phyloP scores from a whole-genome alignment of 805 yeast genomes.

The Helenozyma rhizophorensis region DNA sequence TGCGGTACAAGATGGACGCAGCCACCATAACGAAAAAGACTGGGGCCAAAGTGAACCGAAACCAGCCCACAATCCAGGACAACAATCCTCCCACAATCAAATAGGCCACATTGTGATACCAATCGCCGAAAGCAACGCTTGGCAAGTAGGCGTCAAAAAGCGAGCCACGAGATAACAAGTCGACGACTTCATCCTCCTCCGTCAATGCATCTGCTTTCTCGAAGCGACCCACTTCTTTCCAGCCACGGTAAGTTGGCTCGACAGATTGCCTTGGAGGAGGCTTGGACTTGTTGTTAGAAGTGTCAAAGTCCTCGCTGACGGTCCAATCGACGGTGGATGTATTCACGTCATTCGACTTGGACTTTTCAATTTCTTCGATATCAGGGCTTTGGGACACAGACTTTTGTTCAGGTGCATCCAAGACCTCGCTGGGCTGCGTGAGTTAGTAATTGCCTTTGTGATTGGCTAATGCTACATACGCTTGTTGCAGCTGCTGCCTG shows the following conservation, averaged over 20 bases:
- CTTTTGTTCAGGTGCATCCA: slow-evolving; percentile 31
- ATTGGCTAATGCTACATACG: slow-evolving; percentile 7
- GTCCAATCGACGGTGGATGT: slow-evolving; percentile 18
- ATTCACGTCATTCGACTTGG: slow-evolving; percentile 2
- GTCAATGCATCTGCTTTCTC: slow-evolving; percentile 62
- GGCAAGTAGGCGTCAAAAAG: slow-evolving; percentile 73
- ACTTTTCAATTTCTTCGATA: slow-evolving; percentile 3
- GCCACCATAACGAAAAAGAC: slow-evolving; percentile 65
- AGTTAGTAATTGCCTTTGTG: slow-evolving; percentile 13
- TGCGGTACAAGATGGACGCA: slow-evolving; percentile 70
- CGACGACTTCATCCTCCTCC: slow-evolving; percentile 67
- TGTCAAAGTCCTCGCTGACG: slow-evolving; percentile 38
- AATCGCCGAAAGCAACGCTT: slow-evolving; percentile 79
- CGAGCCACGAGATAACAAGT: slow-evolving; percentile 66
- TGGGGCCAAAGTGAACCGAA: slow-evolving; percentile 74
- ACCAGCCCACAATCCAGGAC: slow-evolving; percentile 77
- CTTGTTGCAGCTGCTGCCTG: slow-evolving; percentile 13
- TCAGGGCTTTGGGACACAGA: slow-evolving; percentile 13
- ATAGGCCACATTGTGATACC: slow-evolving; percentile 88
- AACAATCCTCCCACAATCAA: slow-evolving; percentile 62
- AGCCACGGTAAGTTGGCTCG: slow-evolving; percentile 75
- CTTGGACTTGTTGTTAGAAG: slow-evolving; percentile 26
- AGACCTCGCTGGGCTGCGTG: slow-evolving; percentile 29
- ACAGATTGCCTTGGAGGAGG: slow-evolving; percentile 49
- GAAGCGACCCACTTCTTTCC: slow-evolving; percentile 94